These are phyloP conservation scores for Colletotrichum lentis DNA, from an alignment of 2,329 filamentous ascomycete genomes.

Conservation along the genomic window DNA sequence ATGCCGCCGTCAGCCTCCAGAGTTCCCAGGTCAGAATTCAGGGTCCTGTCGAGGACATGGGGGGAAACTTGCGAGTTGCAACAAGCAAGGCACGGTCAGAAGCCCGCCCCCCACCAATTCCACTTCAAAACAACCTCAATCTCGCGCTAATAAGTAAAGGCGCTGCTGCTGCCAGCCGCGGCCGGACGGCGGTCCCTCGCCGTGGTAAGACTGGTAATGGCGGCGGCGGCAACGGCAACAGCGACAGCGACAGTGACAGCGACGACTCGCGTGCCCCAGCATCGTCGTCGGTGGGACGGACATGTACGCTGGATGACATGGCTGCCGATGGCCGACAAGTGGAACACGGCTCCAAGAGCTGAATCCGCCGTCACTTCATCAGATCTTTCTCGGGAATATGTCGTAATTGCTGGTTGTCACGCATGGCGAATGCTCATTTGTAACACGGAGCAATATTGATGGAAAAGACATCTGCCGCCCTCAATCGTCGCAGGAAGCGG, in stretches of 20 bases:
- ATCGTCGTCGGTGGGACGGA: conserved; percentile 30
- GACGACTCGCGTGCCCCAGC: conserved; percentile 32
- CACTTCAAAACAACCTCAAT: conserved; percentile 19
- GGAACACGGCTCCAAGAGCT: conserved; percentile 13
- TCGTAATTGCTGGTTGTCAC: conserved; percentile 9
- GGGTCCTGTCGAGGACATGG: conserved; percentile 35
- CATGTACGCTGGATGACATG: neutral
- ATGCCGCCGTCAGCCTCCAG: conserved; percentile 25
- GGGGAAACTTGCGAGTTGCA: conserved; percentile 34
- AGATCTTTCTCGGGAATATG: conserved; percentile 31
- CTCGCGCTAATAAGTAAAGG: conserved; percentile 26
- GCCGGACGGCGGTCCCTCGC: conserved; percentile 23
- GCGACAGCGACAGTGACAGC: conserved; percentile 11
- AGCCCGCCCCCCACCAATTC: conserved; percentile 29
- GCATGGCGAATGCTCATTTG: conserved; percentile 20
- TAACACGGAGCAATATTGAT: conserved; percentile 14
- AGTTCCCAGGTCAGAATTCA: conserved; percentile 24
- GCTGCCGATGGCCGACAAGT: conserved; percentile 6
- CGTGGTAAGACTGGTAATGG: conserved; percentile 12
- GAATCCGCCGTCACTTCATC: conserved; percentile 27
- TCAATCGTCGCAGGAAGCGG: conserved; percentile 23
- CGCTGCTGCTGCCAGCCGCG: conserved; percentile 24
- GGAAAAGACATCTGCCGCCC: conserved; percentile 9
- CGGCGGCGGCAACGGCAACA: conserved; percentile 10
- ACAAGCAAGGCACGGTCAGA: conserved; percentile 34